A percentile compares a stretch with the other conserved stretches of the same genome.
These are phyloP conservation scores for Gossypium lobatum DNA, from an alignment of 441 rosid species.

Conservation along the genomic window DNA sequence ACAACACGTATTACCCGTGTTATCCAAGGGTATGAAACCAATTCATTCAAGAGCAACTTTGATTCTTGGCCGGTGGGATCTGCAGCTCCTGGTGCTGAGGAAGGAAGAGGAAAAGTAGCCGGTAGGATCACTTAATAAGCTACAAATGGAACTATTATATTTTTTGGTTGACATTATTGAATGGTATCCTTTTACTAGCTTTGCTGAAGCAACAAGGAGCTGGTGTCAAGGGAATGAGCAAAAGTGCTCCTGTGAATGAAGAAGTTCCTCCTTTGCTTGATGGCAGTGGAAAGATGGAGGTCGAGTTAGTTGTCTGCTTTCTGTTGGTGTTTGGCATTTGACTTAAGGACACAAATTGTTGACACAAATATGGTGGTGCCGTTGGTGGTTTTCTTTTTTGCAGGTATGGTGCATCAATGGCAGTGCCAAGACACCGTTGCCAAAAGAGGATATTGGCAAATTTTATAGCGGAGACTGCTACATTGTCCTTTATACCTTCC, in stretches of 20 bases:
- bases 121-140: slow-evolving; percentile 39
- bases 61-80: slow-evolving; percentile 96
- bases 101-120: slow-evolving; percentile 98
- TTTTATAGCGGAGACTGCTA: slow-evolving; percentile 97
- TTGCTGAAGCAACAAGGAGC: slow-evolving; percentile 97
- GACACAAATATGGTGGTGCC: neutral
- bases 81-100: slow-evolving; percentile 72
- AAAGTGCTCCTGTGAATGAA: slow-evolving; percentile 74
- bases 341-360: slow-evolving; percentile 5
- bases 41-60: slow-evolving; percentile 86
- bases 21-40: slow-evolving; percentile 94
- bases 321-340: slow-evolving; percentile 16
- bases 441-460: slow-evolving; percentile 90
- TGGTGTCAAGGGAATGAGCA: slow-evolving; percentile 76
- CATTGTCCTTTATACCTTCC: slow-evolving; percentile 81
- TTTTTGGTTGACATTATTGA: slow-evolving; percentile 23
- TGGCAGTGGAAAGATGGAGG: slow-evolving; percentile 98
- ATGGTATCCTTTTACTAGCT: slow-evolving; percentile 41
- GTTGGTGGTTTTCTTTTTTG: neutral
- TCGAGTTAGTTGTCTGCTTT: slow-evolving; percentile 27
- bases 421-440: slow-evolving; percentile 70
- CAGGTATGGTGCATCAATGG: slow-evolving; percentile 93
- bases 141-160: slow-evolving; percentile 12
- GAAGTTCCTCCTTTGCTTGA: slow-evolving; percentile 97
- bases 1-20: slow-evolving; percentile 70